Evolutionary conservation across 2,329 filamentous ascomycete genomes (phyloP), one percentile per base, ranked within the genome.

Genomic region (Botryosphaeria dothidea): DNA sequence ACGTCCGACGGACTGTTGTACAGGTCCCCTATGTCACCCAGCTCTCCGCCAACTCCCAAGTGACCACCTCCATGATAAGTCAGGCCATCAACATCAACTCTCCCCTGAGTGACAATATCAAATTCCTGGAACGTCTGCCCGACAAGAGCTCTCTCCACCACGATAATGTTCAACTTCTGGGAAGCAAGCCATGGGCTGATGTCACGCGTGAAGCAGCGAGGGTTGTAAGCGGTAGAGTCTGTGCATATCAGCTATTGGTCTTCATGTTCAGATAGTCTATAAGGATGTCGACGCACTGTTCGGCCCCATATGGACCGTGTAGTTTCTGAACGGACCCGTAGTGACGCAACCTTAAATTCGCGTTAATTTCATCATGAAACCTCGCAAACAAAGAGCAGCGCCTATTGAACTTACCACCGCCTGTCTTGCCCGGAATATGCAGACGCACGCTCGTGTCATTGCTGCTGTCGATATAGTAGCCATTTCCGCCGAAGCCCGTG

Each of bases 321-420:
- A 76, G 69, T 85, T 77, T 68, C 77, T 79, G 74, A 86, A 85
- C 0, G 84, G 84, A 0, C 84, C 84, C 0, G 75, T 78, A 17
- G 72, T 77, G 4, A 88, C 77, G 70, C 85, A 87, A 1, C 85
- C 85, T 63, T 15, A 7, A 8, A 29, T 15, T 6, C 45, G 19
- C 31, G 13, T 85, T 85, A 49, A 46, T 15, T n/a, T n/a, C n/a
- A n/a, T n/a, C n/a, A n/a, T n/a, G n/a, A n/a, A n/a, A n/a, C n/a
- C n/a, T n/a, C n/a, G n/a, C n/a, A n/a, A n/a, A n/a, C n/a, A n/a
- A n/a, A n/a, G n/a, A n/a, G n/a, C n/a, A n/a, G n/a, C n/a, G n/a
- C n/a, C n/a, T n/a, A n/a, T n/a, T n/a, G 31, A 13, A 46, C 54
- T 0, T 49, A 46, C 63, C 43, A 17, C 62, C 62, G 5, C 62